A percentile compares a stretch with the other conserved stretches of the same genome.
Conservation (phyloP, 2,329 filamentous ascomycete species). For the Colletotrichum simmondsii region DNA sequence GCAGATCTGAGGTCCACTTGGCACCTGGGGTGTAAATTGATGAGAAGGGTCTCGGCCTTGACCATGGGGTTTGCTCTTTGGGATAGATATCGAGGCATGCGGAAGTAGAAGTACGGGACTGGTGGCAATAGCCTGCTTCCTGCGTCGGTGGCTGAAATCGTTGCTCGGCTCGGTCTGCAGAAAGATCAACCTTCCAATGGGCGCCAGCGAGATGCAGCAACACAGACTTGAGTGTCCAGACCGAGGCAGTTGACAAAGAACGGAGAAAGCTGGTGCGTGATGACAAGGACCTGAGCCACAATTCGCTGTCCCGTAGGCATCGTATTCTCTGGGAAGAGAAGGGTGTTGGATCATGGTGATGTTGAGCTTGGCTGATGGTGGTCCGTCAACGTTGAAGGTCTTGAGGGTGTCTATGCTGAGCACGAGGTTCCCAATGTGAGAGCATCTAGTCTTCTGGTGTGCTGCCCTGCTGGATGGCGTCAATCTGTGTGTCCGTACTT, state of each 20-base stretch:
- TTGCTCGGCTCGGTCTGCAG: neutral
- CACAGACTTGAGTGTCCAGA: no score
- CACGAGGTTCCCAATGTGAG: neutral
- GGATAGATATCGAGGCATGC: neutral
- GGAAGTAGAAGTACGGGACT: neutral
- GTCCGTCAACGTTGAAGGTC: neutral
- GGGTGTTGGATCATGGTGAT: neutral
- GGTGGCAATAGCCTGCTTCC: neutral
- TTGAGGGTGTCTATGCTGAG: neutral
- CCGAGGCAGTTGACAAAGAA: neutral
- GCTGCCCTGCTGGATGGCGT: no score
- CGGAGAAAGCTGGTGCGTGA: neutral
- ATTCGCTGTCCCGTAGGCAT: neutral
- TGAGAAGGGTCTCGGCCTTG: slow-evolving; percentile 9
- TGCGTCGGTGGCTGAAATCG: neutral
- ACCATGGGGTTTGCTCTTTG: slow-evolving; percentile 1
- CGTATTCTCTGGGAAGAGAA: neutral
- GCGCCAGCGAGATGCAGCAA: neutral
- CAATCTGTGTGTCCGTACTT: no score
- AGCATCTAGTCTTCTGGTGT: neutral
- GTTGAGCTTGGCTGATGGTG: neutral
- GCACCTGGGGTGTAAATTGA: neutral
- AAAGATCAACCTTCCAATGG: neutral
- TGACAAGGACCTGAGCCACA: neutral
- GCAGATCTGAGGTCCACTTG: slow-evolving; percentile 21